Conservation (phyloP, 768 basidiomycete genomes). For the Tylopilus sp. region DNA sequence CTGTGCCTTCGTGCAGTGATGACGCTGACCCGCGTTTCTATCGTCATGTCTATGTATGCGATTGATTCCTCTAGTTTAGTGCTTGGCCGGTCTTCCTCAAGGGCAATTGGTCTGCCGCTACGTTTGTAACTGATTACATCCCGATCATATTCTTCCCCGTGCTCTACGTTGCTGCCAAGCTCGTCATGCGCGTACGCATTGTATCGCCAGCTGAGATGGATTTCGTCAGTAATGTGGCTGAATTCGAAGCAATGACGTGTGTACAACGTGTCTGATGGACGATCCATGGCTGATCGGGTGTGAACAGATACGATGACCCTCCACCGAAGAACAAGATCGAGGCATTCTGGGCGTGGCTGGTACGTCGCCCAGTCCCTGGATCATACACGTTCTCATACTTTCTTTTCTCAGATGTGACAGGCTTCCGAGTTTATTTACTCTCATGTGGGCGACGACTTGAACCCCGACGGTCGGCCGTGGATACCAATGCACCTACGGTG, state of each 20-base stretch:
- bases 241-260: constrained; percentile 32
- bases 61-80: constrained; percentile 33
- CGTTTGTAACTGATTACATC: constrained; percentile 43
- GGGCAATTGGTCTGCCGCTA: constrained; percentile 36
- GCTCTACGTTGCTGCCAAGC: constrained; percentile 36
- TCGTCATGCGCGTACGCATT: constrained; percentile 13
- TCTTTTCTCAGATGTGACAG: constrained; percentile 9
- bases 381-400: not conserved
- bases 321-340: constrained; percentile 25
- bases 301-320: constrained; percentile 25
- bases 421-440: not conserved
- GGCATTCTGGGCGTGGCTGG: constrained; percentile 30
- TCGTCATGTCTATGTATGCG: no score
- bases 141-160: constrained; percentile 46
- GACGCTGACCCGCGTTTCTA: not conserved
- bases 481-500: not conserved
- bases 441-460: no score
- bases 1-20: not conserved
- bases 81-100: constrained; percentile 41
- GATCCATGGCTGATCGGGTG: not conserved
- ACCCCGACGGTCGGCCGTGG: not conserved
- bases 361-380: constrained; percentile 4
- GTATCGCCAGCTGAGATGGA: constrained; percentile 24
- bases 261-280: not conserved
- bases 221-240: constrained; percentile 23